Evolutionary conservation across 192 early-diverging fungal species (phyloP).

Genomic region (Coemansia sp.): DNA sequence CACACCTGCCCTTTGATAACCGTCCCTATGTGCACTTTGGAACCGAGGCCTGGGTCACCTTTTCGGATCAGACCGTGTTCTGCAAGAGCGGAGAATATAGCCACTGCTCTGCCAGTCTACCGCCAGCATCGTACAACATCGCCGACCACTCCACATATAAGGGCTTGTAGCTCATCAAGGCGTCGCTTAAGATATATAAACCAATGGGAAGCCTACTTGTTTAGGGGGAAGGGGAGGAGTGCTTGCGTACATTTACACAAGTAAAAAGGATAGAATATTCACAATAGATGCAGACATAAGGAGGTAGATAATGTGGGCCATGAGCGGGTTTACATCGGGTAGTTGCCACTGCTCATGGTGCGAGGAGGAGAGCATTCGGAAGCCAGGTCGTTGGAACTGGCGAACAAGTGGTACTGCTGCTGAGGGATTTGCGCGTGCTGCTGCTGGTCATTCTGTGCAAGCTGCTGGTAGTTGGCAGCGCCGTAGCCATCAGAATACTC

Average conservation of each 20-base stretch:
- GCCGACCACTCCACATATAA: constrained; percentile 26
- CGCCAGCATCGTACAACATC: constrained; percentile 3
- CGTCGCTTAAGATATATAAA: no score
- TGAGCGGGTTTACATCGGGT: not conserved
- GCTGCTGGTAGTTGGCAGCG: not conserved
- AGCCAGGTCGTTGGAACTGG: constrained; percentile 8
- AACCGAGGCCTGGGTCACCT: constrained; percentile 29
- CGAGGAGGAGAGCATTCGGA: constrained; percentile 13
- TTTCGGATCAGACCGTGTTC: constrained; percentile 4
- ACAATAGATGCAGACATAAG: constrained; percentile 11
- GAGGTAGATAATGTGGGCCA: not conserved
- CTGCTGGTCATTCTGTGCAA: constrained; percentile 1
- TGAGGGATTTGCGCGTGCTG: constrained; percentile 7
- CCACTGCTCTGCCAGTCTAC: constrained; percentile 25
- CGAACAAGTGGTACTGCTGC: constrained; percentile 32
- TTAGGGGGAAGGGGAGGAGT: not conserved
- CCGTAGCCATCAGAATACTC: not conserved
- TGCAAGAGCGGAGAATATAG: constrained; percentile 20
- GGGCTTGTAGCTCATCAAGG: constrained; percentile 11
- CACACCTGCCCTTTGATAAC: constrained; percentile 20
- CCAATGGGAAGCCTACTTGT: not conserved
- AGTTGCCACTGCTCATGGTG: constrained; percentile 14
- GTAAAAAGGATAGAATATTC: constrained; percentile 17
- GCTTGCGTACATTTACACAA: not conserved
- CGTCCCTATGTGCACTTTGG: constrained; percentile 27